Conservation (phyloP, 345 rosid species). For the Arabis alpina region DNA sequence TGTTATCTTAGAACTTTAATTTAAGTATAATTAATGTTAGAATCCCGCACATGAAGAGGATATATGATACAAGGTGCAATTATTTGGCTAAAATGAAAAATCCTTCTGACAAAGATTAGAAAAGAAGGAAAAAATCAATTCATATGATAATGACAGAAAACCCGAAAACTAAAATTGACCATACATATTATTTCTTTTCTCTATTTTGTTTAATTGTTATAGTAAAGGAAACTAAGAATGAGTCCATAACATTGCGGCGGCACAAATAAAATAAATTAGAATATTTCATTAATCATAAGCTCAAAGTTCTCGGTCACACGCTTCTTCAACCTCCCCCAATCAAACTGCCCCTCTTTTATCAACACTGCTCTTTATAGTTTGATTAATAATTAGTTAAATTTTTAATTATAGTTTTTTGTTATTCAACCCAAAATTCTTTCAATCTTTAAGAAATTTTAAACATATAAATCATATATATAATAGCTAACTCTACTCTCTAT, state of each 20-base stretch:
- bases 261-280: not conserved
- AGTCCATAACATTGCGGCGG: slow-evolving; percentile 40
- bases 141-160: slow-evolving; percentile 24
- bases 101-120: not conserved
- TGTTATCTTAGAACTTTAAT: not conserved
- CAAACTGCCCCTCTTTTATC: slow-evolving; percentile 34
- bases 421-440: no score
- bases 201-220: not conserved
- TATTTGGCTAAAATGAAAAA: slow-evolving; percentile 7
- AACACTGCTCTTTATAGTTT: not conserved
- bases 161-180: slow-evolving; percentile 27
- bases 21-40: not conserved
- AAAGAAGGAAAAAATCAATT: not conserved
- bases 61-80: slow-evolving; percentile 13
- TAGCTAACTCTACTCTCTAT: no score
- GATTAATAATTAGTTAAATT: no score
- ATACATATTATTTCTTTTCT: slow-evolving; percentile 6
- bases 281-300: slow-evolving; percentile 20
- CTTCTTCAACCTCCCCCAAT: slow-evolving; percentile 39
- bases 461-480: no score
- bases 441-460: no score
- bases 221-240: slow-evolving; percentile 13
- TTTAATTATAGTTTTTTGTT: no score
- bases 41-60: not conserved
- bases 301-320: slow-evolving; percentile 42